Base-by-base conservation (phyloP, 2,329 filamentous ascomycete species). In the Phaeomoniella chlamydospora region DNA sequence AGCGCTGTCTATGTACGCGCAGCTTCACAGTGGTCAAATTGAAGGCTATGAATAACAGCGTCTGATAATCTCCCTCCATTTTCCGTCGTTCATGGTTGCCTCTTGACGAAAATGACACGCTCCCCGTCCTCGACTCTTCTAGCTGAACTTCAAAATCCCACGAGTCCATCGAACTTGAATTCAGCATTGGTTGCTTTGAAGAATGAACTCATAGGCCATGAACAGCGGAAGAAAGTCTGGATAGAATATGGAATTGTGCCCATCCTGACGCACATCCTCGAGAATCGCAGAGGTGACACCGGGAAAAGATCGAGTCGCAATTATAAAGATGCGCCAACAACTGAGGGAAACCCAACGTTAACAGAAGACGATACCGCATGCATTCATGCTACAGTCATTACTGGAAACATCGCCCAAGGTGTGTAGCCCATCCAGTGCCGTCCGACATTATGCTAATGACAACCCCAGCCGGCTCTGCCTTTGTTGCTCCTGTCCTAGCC, bases 201-300 rank as follows among this genome's bases (percentile, higher is more conserved):
- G 64, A 90, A 94, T 56, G 81, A 90, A 43, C 71, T 93, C 33
- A 76, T 94, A 41, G 90, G 90, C 15, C 85, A 96, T 56, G 70
- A 80, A 19, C 77, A 88, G 55, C 78, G 79, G 55, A 98, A 98
- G 59, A 80, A 88, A 57, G 59, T 74, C 38, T 87, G 79, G 65
- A 68, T 94, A 29, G 66, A 65, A 39, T 62, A 73, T 37, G 87
- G 87, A 19, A 61, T 82, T 34, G 64, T 73, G 17, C 62, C 65
- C 22, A 55, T 73, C 35, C 56, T 80, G 29, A 56, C 47, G 59
- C 62, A 56, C 52, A 55, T 57, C 48, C 56, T 54, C 55, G 63
- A 39, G 57, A 67, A 57, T 54, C 61, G 49, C 57, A 63, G 53
- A 50, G 43, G 47, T 36, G 55, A 51, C 40, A 49, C 52, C 14